These are phyloP conservation scores for Arctostaphylos glauca DNA, from an alignment of 148 eudicot species.

Conservation along the genomic window DNA sequence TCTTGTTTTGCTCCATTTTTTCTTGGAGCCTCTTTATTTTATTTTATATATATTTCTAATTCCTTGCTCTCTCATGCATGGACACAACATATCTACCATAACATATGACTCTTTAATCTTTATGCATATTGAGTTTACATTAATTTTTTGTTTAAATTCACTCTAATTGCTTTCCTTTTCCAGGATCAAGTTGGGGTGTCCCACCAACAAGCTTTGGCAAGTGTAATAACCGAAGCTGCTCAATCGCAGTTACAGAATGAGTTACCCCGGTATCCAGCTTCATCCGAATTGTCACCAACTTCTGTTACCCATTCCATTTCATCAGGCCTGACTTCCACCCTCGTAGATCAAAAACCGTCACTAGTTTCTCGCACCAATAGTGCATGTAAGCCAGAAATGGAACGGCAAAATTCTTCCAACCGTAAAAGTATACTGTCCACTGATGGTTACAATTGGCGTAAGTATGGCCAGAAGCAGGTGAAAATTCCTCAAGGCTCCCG, in stretches of 20 bases:
- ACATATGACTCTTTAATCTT: conserved; percentile 6
- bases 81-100: neutral
- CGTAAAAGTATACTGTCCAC: conserved; percentile 28
- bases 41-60: neutral
- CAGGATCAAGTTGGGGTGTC: conserved; percentile 49
- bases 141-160: neutral
- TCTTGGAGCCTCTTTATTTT: neutral
- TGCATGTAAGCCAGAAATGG: conserved; percentile 11
- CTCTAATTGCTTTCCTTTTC: neutral
- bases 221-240: conserved; percentile 41
- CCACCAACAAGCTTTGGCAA: conserved; percentile 42
- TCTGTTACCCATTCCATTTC: conserved; percentile 31
- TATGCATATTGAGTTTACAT: neutral
- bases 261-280: conserved; percentile 17
- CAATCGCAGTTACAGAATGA: conserved; percentile 30
- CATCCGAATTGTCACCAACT: conserved; percentile 29
- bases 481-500: conserved; percentile 75
- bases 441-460: conserved; percentile 78
- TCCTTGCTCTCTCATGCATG: neutral
- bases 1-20: neutral
- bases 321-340: conserved; percentile 21
- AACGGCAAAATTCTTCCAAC: conserved; percentile 23
- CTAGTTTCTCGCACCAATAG: conserved; percentile 16
- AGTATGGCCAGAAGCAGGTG: conserved; percentile 92
- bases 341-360: conserved; percentile 20